Percentiles rank a stretch among this genome's conserved stretches.
Conservation (phyloP, 805 yeast genomes). For the Tetrapisispora iriomotensis region DNA sequence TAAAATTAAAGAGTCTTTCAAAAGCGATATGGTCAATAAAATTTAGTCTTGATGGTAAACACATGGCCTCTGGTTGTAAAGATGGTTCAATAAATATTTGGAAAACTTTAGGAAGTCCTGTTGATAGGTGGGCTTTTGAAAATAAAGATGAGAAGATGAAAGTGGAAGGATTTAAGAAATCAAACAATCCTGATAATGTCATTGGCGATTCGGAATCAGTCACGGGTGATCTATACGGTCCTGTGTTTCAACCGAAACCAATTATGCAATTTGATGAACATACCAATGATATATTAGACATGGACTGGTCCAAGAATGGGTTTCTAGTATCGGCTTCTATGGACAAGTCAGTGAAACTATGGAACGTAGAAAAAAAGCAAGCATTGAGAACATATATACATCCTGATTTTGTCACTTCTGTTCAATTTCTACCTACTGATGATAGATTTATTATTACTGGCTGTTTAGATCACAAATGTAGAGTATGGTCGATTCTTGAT, state of each 20-base stretch:
- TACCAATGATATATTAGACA: constrained; percentile 51
- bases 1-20: constrained; percentile 3
- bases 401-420: constrained; percentile 72
- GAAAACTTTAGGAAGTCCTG: constrained; percentile 69
- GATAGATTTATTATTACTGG: constrained; percentile 82
- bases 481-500: constrained; percentile 80
- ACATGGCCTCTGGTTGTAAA: constrained; percentile 75
- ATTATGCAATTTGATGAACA: constrained; percentile 55
- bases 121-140: constrained; percentile 47
- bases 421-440: constrained; percentile 73
- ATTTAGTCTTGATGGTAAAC: constrained; percentile 74
- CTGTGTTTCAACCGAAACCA: constrained; percentile 69
- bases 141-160: background rate
- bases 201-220: too few species aligned
- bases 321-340: constrained; percentile 72
- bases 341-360: constrained; percentile 73
- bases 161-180: background rate
- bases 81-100: constrained; percentile 61
- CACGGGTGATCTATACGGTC: constrained; percentile 40
- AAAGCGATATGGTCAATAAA: constrained; percentile 61
- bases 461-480: constrained; percentile 60
- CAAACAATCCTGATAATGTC: too few species aligned
- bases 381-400: constrained; percentile 62
- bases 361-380: constrained; percentile 71
- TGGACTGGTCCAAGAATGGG: constrained; percentile 85